phyloP scores from a whole-genome alignment of 108 stramenopile species.

The Nitzschia sp. region DNA sequence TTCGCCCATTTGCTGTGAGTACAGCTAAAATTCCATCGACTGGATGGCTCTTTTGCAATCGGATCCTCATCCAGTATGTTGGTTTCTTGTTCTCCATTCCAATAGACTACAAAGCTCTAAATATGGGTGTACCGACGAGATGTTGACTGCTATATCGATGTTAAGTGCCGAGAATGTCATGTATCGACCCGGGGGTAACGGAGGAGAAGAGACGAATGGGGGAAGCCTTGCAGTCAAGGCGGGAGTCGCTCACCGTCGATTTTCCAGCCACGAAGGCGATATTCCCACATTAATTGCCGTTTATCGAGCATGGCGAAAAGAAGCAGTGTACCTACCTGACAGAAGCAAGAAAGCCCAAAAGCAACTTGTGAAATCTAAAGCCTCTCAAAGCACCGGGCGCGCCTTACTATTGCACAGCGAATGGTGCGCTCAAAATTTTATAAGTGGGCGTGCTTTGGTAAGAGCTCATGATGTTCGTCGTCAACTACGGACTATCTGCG shows the following conservation, averaged over 20 bases:
- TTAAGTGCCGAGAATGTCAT: constrained; percentile 94
- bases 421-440: constrained; percentile 83
- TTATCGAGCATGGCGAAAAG: constrained; percentile 88
- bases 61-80: too few relatives aligned
- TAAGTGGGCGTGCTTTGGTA: constrained; percentile 69
- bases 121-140: constrained; percentile 86
- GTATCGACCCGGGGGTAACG: constrained; percentile 87
- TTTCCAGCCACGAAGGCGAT: constrained; percentile 91
- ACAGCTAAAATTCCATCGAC: too few relatives aligned
- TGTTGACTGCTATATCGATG: constrained; percentile 94
- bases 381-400: constrained; percentile 49
- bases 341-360: constrained; percentile 32
- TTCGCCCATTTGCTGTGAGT: constrained; percentile 77
- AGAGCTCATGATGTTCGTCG: constrained; percentile 71
- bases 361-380: constrained; percentile 28
- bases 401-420: constrained; percentile 67
- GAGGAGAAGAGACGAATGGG: constrained; percentile 52
- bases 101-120: constrained; percentile 59
- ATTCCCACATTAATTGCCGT: constrained; percentile 91
- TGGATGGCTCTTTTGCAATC: too few relatives aligned
- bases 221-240: constrained; percentile 69
- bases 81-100: too few relatives aligned
- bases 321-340: constrained; percentile 59
- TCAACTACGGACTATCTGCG: constrained; percentile 65
- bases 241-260: constrained; percentile 75